A percentile compares a stretch with the other conserved stretches of the same genome.
Conservation (phyloP, 1,139 yeast genomes). For the Nematodospora anomalae region DNA sequence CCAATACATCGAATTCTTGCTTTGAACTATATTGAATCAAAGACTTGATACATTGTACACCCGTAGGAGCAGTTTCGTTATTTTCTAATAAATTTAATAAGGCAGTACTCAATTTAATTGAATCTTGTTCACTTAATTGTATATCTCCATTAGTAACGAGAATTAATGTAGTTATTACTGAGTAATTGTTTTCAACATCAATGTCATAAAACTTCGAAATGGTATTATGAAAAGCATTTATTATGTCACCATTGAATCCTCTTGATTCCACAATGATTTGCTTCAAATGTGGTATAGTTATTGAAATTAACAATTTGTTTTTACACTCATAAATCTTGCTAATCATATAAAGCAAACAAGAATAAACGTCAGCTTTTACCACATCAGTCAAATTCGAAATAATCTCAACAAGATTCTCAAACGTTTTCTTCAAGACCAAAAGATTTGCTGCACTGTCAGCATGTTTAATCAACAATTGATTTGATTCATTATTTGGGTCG, state of each 20-base stretch:
- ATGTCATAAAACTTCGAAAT: slow-evolving; percentile 30
- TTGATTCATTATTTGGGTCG: slow-evolving; percentile 35
- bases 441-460: slow-evolving; percentile 38
- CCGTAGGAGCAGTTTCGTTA: slow-evolving; percentile 38
- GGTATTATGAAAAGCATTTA: slow-evolving; percentile 38
- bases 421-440: slow-evolving; percentile 49
- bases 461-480: slow-evolving; percentile 29
- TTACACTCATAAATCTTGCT: slow-evolving; percentile 57
- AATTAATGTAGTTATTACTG: slow-evolving; percentile 59
- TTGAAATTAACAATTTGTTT: slow-evolving; percentile 48
- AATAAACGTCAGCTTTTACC: slow-evolving; percentile 66
- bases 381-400: slow-evolving; percentile 62
- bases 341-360: slow-evolving; percentile 66
- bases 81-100: slow-evolving; percentile 36
- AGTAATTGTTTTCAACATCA: slow-evolving; percentile 32
- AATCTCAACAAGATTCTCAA: slow-evolving; percentile 62
- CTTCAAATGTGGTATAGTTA: slow-evolving; percentile 59
- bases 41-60: slow-evolving; percentile 59
- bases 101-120: slow-evolving; percentile 26
- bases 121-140: slow-evolving; percentile 37
- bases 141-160: slow-evolving; percentile 56
- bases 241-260: slow-evolving; percentile 24
- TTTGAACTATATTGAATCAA: slow-evolving; percentile 46
- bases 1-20: slow-evolving; percentile 22
- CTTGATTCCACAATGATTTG: slow-evolving; percentile 38